phyloP scores from a whole-genome alignment of 257 asterid genomes.

The Cynanchum wilfordii region DNA sequence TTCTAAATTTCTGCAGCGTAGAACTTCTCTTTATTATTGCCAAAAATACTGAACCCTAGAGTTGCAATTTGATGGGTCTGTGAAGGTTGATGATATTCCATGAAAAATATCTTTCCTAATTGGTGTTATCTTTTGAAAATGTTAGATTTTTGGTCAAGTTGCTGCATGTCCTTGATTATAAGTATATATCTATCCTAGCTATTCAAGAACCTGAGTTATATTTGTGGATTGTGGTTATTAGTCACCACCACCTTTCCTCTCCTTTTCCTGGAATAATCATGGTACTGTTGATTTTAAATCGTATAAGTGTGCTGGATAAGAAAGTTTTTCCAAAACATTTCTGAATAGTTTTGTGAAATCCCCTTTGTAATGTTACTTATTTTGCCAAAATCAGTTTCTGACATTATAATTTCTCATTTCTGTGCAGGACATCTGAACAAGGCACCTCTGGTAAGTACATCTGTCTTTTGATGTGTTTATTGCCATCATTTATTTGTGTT shows the following conservation, averaged over 20 bases:
- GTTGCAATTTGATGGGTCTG: background rate
- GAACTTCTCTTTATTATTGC: background rate
- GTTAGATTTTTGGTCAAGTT: background rate
- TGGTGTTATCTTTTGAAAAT: background rate
- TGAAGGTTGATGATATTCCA: background rate
- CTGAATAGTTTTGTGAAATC: background rate
- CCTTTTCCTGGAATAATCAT: background rate
- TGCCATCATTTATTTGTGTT: slow-evolving; percentile 2
- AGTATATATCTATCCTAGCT: background rate
- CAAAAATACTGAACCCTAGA: background rate
- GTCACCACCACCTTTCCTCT: no score
- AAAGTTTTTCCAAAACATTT: no score
- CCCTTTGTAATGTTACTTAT: background rate
- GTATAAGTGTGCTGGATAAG: no score
- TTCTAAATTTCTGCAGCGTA: background rate
- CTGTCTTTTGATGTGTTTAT: background rate
- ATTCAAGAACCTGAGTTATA: background rate
- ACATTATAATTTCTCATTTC: slow-evolving; percentile 24
- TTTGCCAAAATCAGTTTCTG: slow-evolving; percentile 13
- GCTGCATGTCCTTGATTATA: background rate
- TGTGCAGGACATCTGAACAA: slow-evolving; percentile 74
- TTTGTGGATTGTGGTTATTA: background rate
- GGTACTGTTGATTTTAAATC: background rate
- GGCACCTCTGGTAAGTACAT: slow-evolving; percentile 58
- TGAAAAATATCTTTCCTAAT: background rate